Base-by-base conservation (phyloP, 306 rosid genomes). In the Medicago lupulina region DNA sequence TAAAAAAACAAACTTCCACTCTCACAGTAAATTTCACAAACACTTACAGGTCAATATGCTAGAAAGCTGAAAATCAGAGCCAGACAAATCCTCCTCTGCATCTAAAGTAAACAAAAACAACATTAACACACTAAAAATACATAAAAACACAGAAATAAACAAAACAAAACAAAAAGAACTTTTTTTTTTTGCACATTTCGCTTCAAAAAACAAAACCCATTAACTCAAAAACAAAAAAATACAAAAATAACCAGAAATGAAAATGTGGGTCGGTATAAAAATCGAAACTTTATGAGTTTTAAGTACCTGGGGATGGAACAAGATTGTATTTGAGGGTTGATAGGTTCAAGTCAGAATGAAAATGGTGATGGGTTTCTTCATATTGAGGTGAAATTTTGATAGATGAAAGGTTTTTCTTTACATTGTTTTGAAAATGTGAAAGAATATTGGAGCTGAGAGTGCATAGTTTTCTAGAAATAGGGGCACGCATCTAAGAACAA, bases 31-130 rank as follows among this genome's bases (percentile, higher is more conserved):
- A 81, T 64, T 68, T 60, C 46, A 81, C 76, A 73, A 63, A 78
- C 83, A 87, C 92, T 44, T 89, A 91, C 97, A 19, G 46, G 16
- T 9, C 81, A 91, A 31, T 71, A 91, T 38, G 15, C 80, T 67
- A 76, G 80, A 64, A 64, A 89, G 81, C 49, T 71, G 68, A 11
- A 7, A 0, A 2, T 82, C 3, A 15, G 31, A 18, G 15, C 3
- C 61, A 7, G 55, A 7, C 11, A 9, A 44, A n/a, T 71, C 66
- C 1, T 46, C 51, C 85, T 78, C 98, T 85, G 74, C 93, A 85
- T 62, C 76, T 78, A 87, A 87, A 79, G 38, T 13, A 34, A 38
- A 67, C 38, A 4, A 34, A 34, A 34, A 34, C 7, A 34, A 34
- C 38, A 34, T 34, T 34, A 34, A 34, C 38, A 34, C 38, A 34